Conservation (phyloP, 2,329 filamentous ascomycete species). For the Pseudocercospora musae region DNA sequence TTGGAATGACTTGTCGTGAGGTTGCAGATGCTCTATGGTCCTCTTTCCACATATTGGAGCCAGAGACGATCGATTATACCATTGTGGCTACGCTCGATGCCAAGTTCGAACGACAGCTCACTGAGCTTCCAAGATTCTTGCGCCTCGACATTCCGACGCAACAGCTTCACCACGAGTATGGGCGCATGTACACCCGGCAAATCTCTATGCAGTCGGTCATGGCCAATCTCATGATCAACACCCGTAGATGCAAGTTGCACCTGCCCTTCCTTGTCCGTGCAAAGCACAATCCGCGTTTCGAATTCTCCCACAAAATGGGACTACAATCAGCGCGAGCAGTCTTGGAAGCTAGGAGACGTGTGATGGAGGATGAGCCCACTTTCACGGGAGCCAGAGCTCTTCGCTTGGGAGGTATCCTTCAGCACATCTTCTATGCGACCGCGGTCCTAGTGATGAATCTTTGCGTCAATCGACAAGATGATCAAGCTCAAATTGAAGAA, state of each 20-base stretch:
- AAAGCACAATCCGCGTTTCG: slow-evolving; percentile 17
- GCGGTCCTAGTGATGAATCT: slow-evolving; percentile 31
- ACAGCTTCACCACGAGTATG: slow-evolving; percentile 15
- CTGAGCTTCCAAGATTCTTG: slow-evolving; percentile 20
- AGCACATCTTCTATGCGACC: slow-evolving; percentile 29
- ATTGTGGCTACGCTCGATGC: slow-evolving; percentile 21
- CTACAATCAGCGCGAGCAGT: slow-evolving; percentile 24
- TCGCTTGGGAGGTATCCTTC: slow-evolving; percentile 19
- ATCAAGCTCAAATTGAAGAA: slow-evolving; percentile 14
- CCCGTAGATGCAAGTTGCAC: slow-evolving; percentile 29
- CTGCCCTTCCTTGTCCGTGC: slow-evolving; percentile 29
- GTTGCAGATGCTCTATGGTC: slow-evolving; percentile 38
- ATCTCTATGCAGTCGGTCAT: slow-evolving; percentile 16
- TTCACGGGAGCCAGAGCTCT: slow-evolving; percentile 1
- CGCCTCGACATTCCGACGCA: slow-evolving; percentile 10
- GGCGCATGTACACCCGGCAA: slow-evolving; percentile 1
- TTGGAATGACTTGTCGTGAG: slow-evolving; percentile 41
- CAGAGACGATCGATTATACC: slow-evolving; percentile 17
- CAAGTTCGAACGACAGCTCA: slow-evolving; percentile 20
- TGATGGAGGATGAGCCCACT: slow-evolving; percentile 1
- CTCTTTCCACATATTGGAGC: slow-evolving; percentile 23
- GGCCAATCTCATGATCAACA: slow-evolving; percentile 24
- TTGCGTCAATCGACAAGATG: slow-evolving; percentile 24
- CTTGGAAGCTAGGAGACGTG: slow-evolving; percentile 14
- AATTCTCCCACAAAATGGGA: slow-evolving; percentile 21